Base-by-base conservation (phyloP, 1,284 basidiomycete genomes). In the Trichosporon faecale region DNA sequence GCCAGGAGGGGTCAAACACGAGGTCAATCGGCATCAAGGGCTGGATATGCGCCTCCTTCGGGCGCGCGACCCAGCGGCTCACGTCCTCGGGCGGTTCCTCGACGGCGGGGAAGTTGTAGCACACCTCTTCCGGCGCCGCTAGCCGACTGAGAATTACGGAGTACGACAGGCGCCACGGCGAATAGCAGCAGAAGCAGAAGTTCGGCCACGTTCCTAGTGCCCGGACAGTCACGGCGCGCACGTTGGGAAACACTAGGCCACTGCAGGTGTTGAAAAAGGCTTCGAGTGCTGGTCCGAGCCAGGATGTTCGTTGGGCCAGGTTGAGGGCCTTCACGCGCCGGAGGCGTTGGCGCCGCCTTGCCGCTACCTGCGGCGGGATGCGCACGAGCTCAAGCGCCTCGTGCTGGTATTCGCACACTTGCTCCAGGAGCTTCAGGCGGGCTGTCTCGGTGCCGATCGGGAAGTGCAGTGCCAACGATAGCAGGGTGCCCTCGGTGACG, bases 131-230 rank as follows among this genome's bases (percentile, higher is more conserved):
- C 2, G 57, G 57, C 1, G 33, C 29, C 16, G 57, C 57, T 8
- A 61, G 27, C 7, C 29, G 57, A 1, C 18, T 18, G 14, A 61
- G 29, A 12, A 61, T 33, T 6, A 18, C 57, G 18, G 57, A 29
- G 57, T 61, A 61, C 9, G 57, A 14, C 27, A 61, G 16, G 16
- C 57, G 57, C 57, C 27, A 33, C 16, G 57, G 57, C 7, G 57
- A 33, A 9, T n/a, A 61, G 57, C 57, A 61, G 29, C 57, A 61
- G 57, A 61, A 61, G 31, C 57, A 61, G 27, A 61, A 61, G 57
- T 61, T 61, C 6, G 57, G 57, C 57, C 57, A 61, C 18, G 57
- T 61, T 2, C 57, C 57, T 8, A 61, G 57, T 4, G 57, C 27
- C 4, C 27, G 57, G 2, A 61, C 57, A 11, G 27, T 61, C 7